Evolutionary conservation across 225 moss, liverwort and hornwort species (phyloP).

Genomic region (Bryoerythrophyllum caledonicum): DNA sequence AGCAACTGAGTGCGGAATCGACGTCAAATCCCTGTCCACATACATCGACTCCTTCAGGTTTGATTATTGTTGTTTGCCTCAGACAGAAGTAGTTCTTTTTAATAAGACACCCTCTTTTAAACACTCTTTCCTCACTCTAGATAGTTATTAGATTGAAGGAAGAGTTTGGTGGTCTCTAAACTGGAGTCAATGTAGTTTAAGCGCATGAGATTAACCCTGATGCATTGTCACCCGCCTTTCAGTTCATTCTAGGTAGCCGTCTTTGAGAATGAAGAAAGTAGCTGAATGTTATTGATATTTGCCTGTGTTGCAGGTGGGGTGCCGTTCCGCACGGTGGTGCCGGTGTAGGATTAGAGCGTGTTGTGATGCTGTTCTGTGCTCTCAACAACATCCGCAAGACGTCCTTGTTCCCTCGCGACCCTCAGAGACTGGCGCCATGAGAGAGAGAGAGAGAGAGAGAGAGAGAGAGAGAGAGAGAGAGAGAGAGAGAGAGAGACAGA

Average conservation of each 20-base stretch:
- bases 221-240: no score
- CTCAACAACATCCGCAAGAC: conserved; percentile 88
- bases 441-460: conserved; percentile 14
- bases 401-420: conserved; percentile 87
- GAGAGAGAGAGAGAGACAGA: conserved; percentile 26
- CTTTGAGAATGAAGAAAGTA: background rate
- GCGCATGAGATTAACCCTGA: no score
- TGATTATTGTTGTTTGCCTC: background rate
- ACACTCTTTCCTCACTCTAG: no score
- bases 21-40: conserved; percentile 59
- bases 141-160: no score
- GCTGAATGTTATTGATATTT: background rate
- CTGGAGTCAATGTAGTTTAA: no score
- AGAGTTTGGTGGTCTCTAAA: no score
- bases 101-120: no score
- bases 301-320: conserved; percentile 60
- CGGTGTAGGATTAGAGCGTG: conserved; percentile 86
- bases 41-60: conserved; percentile 96
- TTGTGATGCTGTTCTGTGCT: conserved; percentile 95
- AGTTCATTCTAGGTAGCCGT: no score
- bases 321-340: conserved; percentile 83
- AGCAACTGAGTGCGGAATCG: conserved; percentile 73
- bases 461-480: conserved; percentile 27
- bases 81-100: no score
- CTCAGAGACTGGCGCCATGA: conserved; percentile 85